A percentile compares a stretch with the other conserved stretches of the same genome.
phyloP scores from a whole-genome alignment of 257 asterid species.

The Rhazya stricta region DNA sequence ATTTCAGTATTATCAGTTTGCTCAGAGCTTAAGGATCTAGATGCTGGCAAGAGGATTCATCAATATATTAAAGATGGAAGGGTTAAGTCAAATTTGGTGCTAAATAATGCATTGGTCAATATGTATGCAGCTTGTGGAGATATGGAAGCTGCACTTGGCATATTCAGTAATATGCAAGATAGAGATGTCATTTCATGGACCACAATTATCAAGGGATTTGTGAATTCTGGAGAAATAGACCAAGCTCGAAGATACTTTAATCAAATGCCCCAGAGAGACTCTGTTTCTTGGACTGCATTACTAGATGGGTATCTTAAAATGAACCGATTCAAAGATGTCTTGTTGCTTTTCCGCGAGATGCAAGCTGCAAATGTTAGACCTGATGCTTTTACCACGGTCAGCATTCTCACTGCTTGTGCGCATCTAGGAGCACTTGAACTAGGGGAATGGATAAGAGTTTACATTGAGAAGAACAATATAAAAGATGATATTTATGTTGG shows the following conservation, averaged over 20 bases:
- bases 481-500: conserved; percentile 20
- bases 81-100: conserved; percentile 18
- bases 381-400: conserved; percentile 30
- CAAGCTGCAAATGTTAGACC: conserved; percentile 23
- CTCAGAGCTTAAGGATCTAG: conserved; percentile 28
- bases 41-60: conserved; percentile 22
- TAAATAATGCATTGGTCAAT: conserved; percentile 24
- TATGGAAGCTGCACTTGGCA: conserved; percentile 22
- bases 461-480: conserved; percentile 23
- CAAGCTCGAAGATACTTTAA: conserved; percentile 26
- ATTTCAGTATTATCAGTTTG: conserved; percentile 27
- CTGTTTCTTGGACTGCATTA: conserved; percentile 33
- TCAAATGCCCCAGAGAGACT: conserved; percentile 34
- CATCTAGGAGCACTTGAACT: conserved; percentile 33
- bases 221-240: conserved; percentile 22
- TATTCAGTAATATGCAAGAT: conserved; percentile 21
- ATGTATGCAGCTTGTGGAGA: conserved; percentile 27
- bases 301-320: conserved; percentile 28
- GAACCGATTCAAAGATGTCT: conserved; percentile 26
- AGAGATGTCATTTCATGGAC: conserved; percentile 35
- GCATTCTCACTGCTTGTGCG: conserved; percentile 31
- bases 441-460: conserved; percentile 30
- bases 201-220: conserved; percentile 24
- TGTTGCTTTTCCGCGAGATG: conserved; percentile 32
- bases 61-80: conserved; percentile 21